A percentile compares a stretch with the other conserved stretches of the same genome.
Conservation (phyloP, 768 basidiomycete species). For the Mycena metata region DNA sequence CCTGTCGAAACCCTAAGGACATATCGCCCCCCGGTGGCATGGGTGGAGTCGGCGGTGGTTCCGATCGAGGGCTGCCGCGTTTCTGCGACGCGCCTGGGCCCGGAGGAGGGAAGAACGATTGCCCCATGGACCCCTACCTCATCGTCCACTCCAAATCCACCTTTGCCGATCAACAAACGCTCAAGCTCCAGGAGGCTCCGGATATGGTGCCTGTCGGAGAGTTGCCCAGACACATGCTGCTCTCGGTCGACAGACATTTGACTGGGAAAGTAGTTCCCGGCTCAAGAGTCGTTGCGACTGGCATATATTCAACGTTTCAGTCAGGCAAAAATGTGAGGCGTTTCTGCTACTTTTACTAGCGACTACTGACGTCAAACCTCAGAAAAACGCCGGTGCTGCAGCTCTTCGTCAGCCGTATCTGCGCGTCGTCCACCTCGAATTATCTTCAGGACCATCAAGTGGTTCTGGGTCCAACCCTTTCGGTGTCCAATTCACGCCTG, state of each 20-base stretch:
- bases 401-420: constrained; percentile 96
- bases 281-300: constrained; percentile 94
- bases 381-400: constrained; percentile 88
- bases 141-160: constrained; percentile 95
- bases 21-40: constrained; percentile 84
- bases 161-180: constrained; percentile 95
- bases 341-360: background rate
- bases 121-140: constrained; percentile 95
- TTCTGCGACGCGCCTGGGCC: constrained; percentile 85
- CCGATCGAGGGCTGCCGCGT: constrained; percentile 87
- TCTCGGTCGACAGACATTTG: constrained; percentile 91
- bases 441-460: constrained; percentile 82
- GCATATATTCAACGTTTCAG: constrained; percentile 97
- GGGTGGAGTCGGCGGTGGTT: constrained; percentile 90
- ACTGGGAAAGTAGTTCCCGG: constrained; percentile 96
- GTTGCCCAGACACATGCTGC: constrained; percentile 92
- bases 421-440: constrained; percentile 91
- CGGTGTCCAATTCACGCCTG: constrained; percentile 89
- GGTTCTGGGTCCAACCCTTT: constrained; percentile 85
- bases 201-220: constrained; percentile 99
- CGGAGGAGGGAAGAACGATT: constrained; percentile 92
- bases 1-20: constrained; percentile 84
- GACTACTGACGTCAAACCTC: background rate
- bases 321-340: constrained; percentile 82
- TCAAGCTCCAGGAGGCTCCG: constrained; percentile 98